phyloP scores from a whole-genome alignment of 148 eudicot species.

The Beta vulgaris region DNA sequence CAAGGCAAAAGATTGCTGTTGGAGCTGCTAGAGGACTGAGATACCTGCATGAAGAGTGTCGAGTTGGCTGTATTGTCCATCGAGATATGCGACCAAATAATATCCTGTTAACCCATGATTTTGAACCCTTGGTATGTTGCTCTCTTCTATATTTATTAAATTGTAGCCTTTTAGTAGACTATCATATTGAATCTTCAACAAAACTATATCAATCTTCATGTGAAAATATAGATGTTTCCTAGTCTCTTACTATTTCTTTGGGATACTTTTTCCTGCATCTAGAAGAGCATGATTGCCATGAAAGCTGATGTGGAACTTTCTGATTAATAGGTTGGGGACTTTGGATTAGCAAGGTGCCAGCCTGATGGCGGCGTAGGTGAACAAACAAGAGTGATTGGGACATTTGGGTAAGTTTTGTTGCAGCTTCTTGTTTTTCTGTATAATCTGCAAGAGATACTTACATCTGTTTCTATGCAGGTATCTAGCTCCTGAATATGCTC shows the following conservation, averaged over 20 bases:
- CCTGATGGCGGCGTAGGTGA: slow-evolving; percentile 70
- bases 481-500: slow-evolving; percentile 93
- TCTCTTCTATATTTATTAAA: not conserved
- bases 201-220: not conserved
- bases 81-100: slow-evolving; percentile 94
- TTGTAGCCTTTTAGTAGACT: not conserved
- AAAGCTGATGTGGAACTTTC: not conserved
- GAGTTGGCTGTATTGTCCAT: slow-evolving; percentile 90
- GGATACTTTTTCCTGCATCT: not conserved
- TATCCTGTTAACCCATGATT: slow-evolving; percentile 86
- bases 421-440: not conserved
- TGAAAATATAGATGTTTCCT: not conserved
- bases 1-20: slow-evolving; percentile 72
- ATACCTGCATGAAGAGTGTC: slow-evolving; percentile 92
- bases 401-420: slow-evolving; percentile 61
- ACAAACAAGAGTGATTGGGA: slow-evolving; percentile 81
- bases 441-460: slow-evolving; percentile 2
- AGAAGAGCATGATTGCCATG: not conserved
- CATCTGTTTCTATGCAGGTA: slow-evolving; percentile 38
- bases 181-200: not conserved
- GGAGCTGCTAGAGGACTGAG: slow-evolving; percentile 93
- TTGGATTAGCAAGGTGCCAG: slow-evolving; percentile 93
- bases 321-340: slow-evolving; percentile 73
- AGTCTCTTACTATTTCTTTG: not conserved
- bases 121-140: slow-evolving; percentile 70